Evolutionary conservation across 225 moss, liverwort and hornwort species (phyloP), one percentile per base, ranked within the genome.

Genomic region (Polytrichum commune): DNA sequence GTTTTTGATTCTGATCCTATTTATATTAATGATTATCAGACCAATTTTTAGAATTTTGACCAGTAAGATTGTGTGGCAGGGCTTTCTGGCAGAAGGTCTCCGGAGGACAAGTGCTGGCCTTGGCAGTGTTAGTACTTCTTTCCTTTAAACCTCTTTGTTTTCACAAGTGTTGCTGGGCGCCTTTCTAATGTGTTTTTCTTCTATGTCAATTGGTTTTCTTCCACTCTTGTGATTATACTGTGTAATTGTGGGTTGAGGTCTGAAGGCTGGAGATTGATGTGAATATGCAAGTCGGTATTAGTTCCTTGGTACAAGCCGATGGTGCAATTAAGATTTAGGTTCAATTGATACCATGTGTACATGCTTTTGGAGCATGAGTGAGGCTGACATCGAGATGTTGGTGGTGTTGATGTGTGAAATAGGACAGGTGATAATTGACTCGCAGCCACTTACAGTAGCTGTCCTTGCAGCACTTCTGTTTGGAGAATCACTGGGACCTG

Each of bases 371-470:
- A 69, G 55, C 56, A 63, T 67, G 60, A 60, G 18, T 55, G 64
- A 74, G 33, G 35, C 68, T 88, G 85, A 85, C 73, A 66, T 80
- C 62, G 67, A 25, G 30, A 58, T 78, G 28, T 64, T 68, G 55
- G 75, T 71, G 69, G 30, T 61, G 67, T 73, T 75, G 53, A 56
- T 60, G 46, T 82, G 67, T 88, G 70, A 82, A 82, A 84, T 88
- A 81, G 82, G 79, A 80, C 88, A 88, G 88, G 88, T 98, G 71
- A 98, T 98, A 68, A 98, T 98, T 62, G 97, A 98, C 73, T 98
- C 97, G 19, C 97, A 98, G 81, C 97, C 97, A 67, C 79, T 98
- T 77, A 93, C 95, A 28, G 97, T 98, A 25, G 97, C 97, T 56
- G 64, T 95, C 67, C 79, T 98, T 75, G 94, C 97, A 65, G 85